Conservation (phyloP, 2,329 filamentous ascomycete genomes). For the Xylaria hypoxylon region DNA sequence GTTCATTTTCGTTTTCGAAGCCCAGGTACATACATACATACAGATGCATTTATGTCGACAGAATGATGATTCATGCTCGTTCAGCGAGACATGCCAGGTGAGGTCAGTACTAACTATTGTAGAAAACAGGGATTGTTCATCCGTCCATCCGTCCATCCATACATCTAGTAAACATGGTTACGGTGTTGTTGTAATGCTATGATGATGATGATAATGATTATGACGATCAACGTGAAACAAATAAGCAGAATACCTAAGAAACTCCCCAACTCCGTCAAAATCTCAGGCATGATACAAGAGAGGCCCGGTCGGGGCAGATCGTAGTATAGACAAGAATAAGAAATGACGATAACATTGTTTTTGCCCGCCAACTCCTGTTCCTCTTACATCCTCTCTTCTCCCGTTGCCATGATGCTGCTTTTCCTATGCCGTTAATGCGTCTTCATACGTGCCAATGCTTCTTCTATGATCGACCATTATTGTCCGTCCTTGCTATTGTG, state of each 20-base stretch:
- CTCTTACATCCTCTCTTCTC: conserved; percentile 35
- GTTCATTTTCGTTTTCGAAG: conserved; percentile 10
- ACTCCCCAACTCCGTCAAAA: conserved; percentile 32
- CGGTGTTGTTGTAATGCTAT: conserved; percentile 25
- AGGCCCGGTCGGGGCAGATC: conserved; percentile 23
- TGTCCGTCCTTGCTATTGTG: conserved; percentile 27
- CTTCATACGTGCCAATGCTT: conserved; percentile 36
- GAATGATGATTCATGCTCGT: conserved; percentile 12
- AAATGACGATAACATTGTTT: conserved; percentile 35
- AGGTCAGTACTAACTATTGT: conserved; percentile 5
- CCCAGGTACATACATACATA: conserved; percentile 22
- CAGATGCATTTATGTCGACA: conserved; percentile 16
- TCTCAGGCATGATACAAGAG: conserved; percentile 31
- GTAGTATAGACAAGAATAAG: conserved; percentile 43
- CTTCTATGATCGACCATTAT: conserved; percentile 31
- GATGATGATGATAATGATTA: conserved; percentile 1
- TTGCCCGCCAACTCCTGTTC: conserved; percentile 44
- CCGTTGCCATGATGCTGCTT: conserved; percentile 37
- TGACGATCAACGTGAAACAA: conserved; percentile 5
- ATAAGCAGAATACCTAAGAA: conserved; percentile 14
- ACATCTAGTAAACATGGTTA: conserved; percentile 7
- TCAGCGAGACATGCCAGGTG: conserved; percentile 10
- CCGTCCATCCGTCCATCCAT: too few relatives aligned
- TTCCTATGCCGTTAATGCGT: conserved; percentile 40
- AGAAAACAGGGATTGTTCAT: conserved; percentile 29